A percentile compares a stretch with the other conserved stretches of the same genome.
Conservation (phyloP, 441 rosid genomes). For the Viola pubescens region DNA sequence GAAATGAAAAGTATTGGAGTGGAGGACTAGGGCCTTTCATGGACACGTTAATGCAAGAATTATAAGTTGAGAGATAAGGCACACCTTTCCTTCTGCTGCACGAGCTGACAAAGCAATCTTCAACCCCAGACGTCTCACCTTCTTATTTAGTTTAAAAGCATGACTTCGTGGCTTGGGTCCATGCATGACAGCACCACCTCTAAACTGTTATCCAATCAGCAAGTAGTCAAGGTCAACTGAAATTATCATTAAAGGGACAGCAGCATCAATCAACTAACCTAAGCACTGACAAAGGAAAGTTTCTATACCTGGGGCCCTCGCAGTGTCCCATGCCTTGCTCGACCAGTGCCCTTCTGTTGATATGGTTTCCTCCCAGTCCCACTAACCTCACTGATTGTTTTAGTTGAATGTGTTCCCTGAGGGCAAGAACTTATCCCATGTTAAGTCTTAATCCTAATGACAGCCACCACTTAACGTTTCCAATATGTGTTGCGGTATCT, state of each 20-base stretch:
- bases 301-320: slow-evolving; percentile 81
- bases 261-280: slow-evolving; percentile 9
- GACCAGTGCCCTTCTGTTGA: slow-evolving; percentile 77
- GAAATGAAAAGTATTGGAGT: neutral
- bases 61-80: slow-evolving; percentile 10
- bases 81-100: slow-evolving; percentile 92
- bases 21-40: neutral
- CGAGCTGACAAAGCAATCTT: slow-evolving; percentile 86
- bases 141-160: slow-evolving; percentile 77
- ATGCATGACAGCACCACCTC: slow-evolving; percentile 84
- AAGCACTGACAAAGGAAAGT: slow-evolving; percentile 4
- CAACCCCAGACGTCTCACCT: slow-evolving; percentile 79
- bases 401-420: slow-evolving; percentile 93
- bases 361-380: slow-evolving; percentile 94
- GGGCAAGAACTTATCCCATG: slow-evolving; percentile 13
- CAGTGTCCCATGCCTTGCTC: slow-evolving; percentile 82
- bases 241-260: slow-evolving; percentile 6
- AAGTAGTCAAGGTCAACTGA: slow-evolving; percentile 11
- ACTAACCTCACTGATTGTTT: slow-evolving; percentile 88
- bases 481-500: no score
- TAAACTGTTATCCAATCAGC: slow-evolving; percentile 46
- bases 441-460: neutral
- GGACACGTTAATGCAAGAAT: neutral
- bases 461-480: no score
- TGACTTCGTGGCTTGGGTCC: slow-evolving; percentile 95